Evolutionary conservation across 129 eudicot genomes (phyloP), one percentile per base, ranked within the genome.

Genomic region (Oenanthe sinensis): DNA sequence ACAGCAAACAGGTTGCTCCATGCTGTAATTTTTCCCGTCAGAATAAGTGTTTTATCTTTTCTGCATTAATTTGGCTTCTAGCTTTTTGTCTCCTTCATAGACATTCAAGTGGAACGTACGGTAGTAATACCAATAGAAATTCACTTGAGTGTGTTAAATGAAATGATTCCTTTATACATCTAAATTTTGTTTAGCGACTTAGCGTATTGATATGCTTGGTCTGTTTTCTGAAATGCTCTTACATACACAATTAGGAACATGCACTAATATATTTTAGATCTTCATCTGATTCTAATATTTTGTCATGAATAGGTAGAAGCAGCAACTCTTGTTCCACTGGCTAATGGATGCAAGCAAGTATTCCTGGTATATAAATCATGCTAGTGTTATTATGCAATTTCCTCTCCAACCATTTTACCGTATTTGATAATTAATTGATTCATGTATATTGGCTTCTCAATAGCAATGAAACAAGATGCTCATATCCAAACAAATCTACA

Each of bases 341-440:
- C 93, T 77, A 88, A 85, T 87, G 99, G 99, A 84, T 92, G 97
- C 88, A 96, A 96, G 81, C 99, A 96, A 87, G 97, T 96, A 50
- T 92, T 96, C 78, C 80, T 96, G 97, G 99, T 96, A 92, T 76
- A 74, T 77, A 44, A 74, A 65, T 52, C 45, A 58, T 52, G 76
- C 62, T 55, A 54, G 28, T 76, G 44, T 72, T 69, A 11, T n/a
- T 40, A 33, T 75, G 78, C 37, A 58, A 77, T 60, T 40, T 55
- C 73, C 43, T 72, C 70, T n/a, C 33, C 33, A 60, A 10, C 33
- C 11, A 60, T n/a, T 60, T 60, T 60, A 60, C 67, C 0, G 49
- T 10, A 42, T 71, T 73, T 15, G 11, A 8, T 45, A 24, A 6
- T 24, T 22, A 26, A 74, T 74, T 74, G 42, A 46, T 74, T 3